Conservation (phyloP, 164 flowering plant species). For the Echeveria elegans region DNA sequence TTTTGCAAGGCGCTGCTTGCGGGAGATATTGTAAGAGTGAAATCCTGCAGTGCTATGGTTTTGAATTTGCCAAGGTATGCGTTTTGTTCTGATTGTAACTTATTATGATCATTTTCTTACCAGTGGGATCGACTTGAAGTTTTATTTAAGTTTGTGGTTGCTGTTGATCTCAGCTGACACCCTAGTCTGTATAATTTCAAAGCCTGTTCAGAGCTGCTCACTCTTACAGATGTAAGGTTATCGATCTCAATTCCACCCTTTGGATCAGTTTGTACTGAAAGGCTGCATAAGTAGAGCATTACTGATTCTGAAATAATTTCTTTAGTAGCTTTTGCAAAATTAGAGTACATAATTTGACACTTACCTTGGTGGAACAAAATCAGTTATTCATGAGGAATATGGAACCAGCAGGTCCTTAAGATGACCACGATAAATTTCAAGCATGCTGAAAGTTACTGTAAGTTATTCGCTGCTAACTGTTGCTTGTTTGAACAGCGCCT, state of each 20-base stretch:
- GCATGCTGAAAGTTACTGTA: slow-evolving; percentile 54
- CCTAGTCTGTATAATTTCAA: slow-evolving; percentile 40
- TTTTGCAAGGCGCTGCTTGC: not conserved
- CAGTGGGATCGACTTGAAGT: slow-evolving; percentile 68
- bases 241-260: slow-evolving; percentile 43
- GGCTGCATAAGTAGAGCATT: slow-evolving; percentile 21
- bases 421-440: slow-evolving; percentile 58
- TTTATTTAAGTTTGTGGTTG: slow-evolving; percentile 42
- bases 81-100: not conserved
- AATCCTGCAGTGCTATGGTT: not conserved
- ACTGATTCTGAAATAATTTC: not conserved
- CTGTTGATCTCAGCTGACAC: slow-evolving; percentile 52
- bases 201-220: slow-evolving; percentile 44
- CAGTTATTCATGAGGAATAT: slow-evolving; percentile 23
- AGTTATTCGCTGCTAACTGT: slow-evolving; percentile 29
- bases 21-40: not conserved
- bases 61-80: not conserved
- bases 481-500: slow-evolving; percentile 46
- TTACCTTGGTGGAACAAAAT: slow-evolving; percentile 37
- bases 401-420: slow-evolving; percentile 54
- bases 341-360: slow-evolving; percentile 5
- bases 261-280: slow-evolving; percentile 43
- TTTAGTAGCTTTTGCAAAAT: not conserved
- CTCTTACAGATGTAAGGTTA: slow-evolving; percentile 43
- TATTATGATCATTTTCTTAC: slow-evolving; percentile 21